Base-by-base conservation (phyloP, 129 eudicot genomes). In the Flaveria sonorensis region DNA sequence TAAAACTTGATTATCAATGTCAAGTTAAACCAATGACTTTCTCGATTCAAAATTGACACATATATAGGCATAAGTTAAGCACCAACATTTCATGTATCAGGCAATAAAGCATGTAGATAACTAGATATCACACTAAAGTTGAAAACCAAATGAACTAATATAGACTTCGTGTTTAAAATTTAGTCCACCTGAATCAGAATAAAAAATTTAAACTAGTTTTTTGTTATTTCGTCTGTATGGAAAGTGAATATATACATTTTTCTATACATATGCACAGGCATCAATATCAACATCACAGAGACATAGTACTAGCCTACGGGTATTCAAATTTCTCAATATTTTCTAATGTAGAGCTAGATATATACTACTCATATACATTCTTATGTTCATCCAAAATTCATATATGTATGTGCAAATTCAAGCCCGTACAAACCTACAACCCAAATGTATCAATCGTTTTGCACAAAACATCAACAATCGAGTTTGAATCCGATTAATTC, bases 1-100 rank as follows among this genome's bases (percentile, higher is more conserved):
- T 32, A 75, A 8, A 30, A 48, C 32, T 47, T 36, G 14, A 14
- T 4, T 48, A 50, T 76, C 46, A 2, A 51, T 76, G 43, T 77
- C 59, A 77, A 77, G 32, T 77, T 36, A 77, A 77, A 77, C 50
- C 15, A 53, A 39, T 40, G n/a, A 57, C 20, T 16, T 77, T 77
- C 16, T 30, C 30, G 47, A 71, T 71, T 10, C 10, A 61, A 55
- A 62, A 61, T 45, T 21, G 19, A 13, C 39, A 74, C 32, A 46
- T 7, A 74, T 30, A 30, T 6, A 40, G 70, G 24, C 16, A 26
- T 12, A 45, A 23, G 18, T 43, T 62, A 46, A 61, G 10, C 24
- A 45, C 66, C 77, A 36, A 36, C 52, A 51, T 55, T 51, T 60
- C 10, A 28, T 28, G 43, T 30, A 13, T 26, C 43, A 62, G 26